Evolutionary conservation across 768 basidiomycete genomes (phyloP).

Genomic region (Boletus bicolor): DNA sequence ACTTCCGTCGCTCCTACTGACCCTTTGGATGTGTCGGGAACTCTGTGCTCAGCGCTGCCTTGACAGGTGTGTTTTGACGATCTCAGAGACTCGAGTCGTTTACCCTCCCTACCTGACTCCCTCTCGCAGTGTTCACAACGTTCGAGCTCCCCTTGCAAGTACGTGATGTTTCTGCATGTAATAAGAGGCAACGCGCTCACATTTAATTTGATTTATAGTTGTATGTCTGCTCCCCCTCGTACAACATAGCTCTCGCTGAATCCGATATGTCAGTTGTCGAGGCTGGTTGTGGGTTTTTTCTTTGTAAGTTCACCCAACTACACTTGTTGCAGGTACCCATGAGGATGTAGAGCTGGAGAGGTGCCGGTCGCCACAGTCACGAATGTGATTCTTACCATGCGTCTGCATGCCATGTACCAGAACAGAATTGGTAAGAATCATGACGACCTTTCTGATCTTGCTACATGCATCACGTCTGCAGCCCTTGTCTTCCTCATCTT

Average conservation of each 20-base stretch:
- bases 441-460: neutral
- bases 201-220: neutral
- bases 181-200: neutral
- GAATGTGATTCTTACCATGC: neutral
- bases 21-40: neutral
- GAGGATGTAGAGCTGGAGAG: neutral
- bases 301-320: neutral
- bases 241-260: neutral
- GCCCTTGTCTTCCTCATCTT: neutral
- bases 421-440: neutral
- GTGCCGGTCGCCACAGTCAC: neutral
- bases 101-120: neutral
- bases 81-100: no score
- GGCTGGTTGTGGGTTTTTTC: neutral
- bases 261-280: neutral
- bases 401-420: neutral
- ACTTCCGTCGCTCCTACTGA: neutral
- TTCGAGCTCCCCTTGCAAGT: neutral
- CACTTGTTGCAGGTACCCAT: neutral
- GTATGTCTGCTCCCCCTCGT: neutral
- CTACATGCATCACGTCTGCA: neutral
- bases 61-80: neutral
- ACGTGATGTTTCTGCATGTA: neutral
- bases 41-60: neutral
- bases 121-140: neutral